phyloP scores from a whole-genome alignment of 2,329 filamentous ascomycete species.

The Calonectria pseudoreteaudii region DNA sequence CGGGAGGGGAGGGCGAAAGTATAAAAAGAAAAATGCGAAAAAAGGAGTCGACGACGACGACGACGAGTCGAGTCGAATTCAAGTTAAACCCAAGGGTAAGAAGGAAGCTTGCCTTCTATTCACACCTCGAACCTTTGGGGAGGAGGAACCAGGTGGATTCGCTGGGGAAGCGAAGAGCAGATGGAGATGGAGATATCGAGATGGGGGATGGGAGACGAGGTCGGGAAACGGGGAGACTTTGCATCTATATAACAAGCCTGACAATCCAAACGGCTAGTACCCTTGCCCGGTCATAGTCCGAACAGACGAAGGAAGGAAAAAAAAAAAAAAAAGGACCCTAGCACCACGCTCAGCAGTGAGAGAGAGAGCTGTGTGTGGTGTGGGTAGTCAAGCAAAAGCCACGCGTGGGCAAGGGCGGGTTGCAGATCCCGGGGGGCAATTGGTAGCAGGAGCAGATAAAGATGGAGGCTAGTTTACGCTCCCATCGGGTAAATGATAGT shows the following conservation, averaged over 20 bases:
- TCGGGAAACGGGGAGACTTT: conserved; percentile 17
- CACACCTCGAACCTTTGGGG: not conserved
- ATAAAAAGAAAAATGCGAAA: not conserved
- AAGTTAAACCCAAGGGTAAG: not conserved
- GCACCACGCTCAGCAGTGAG: not conserved
- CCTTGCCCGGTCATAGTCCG: conserved; percentile 25
- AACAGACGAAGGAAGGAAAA: not conserved
- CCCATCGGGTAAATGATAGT: conserved; percentile 3
- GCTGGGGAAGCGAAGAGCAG: not conserved
- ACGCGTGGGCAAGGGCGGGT: conserved; percentile 25
- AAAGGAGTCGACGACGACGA: not conserved
- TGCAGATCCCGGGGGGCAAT: conserved; percentile 17
- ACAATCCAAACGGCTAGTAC: not conserved
- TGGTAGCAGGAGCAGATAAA: conserved; percentile 7
- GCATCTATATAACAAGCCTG: conserved; percentile 33
- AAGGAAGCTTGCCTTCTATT: not conserved
- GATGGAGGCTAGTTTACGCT: not conserved
- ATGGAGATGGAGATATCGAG: conserved; percentile 22
- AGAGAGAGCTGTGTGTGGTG: not conserved
- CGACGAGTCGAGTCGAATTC: not conserved
- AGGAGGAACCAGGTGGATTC: not conserved
- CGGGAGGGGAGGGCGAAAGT: not conserved
- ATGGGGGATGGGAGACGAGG: conserved; percentile 6
- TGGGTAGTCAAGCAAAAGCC: conserved; percentile 18
- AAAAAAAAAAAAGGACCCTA: not conserved